Evolutionary conservation across 2,329 filamentous ascomycete species (phyloP), one percentile per base, ranked within the genome.

Genomic region (Blumeriella jaapii): DNA sequence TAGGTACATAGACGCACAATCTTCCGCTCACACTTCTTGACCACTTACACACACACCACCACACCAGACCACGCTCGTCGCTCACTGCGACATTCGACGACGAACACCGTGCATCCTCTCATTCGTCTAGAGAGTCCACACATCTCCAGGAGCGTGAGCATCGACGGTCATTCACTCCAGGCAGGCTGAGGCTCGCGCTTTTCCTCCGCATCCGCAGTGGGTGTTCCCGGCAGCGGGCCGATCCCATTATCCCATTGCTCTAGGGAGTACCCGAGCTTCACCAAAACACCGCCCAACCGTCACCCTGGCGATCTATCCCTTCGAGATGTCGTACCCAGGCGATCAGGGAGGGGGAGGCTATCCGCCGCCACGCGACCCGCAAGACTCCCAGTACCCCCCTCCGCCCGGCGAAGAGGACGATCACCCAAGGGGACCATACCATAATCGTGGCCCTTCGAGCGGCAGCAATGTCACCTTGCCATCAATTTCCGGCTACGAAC

Each of bases 351-450:
- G 12, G 22, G 22, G 47, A n/a, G n/a, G 47, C 25, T 52, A 54
- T 40, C 50, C 46, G 33, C 49, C 53, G 24, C 44, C 46, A 13
- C 47, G 47, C 36, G 50, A 52, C 19, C 35, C 41, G 32, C 34
- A 33, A 6, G 46, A 52, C 29, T 45, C 50, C 9, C 46, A 49
- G 29, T 48, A 52, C 29, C 48, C 48, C 35, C 47, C 47, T 33
- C 53, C 51, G 10, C 53, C 54, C 24, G 51, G 52, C 12, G 54
- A 55, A 40, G 54, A 55, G 35, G 52, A 55, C 25, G 53, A 55
- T 22, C 51, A 51, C 20, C 34, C 40, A n/a, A 45, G 32, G 42
- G n/a, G n/a, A n/a, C 48, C 47, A 25, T 55, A 53, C 41, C 50
- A 55, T 20, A 45, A 52, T 15, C 49, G 52, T 9, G 41, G 36